Base-by-base conservation (phyloP, 2,329 filamentous ascomycete genomes). In the Juglanconis sp. region DNA sequence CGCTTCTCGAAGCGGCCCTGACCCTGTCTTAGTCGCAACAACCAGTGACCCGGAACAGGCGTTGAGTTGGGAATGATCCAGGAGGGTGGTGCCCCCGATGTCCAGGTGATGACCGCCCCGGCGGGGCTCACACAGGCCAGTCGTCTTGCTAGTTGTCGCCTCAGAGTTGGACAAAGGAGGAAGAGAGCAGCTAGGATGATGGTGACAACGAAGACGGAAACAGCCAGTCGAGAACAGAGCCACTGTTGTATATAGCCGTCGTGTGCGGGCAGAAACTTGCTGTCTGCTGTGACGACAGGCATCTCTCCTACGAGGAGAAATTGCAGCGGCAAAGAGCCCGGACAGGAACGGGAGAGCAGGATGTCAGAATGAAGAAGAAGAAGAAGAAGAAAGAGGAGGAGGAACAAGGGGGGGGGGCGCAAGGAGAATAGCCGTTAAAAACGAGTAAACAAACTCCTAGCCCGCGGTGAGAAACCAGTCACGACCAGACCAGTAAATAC, bases 261-360 rank as follows among this genome's bases (percentile, higher is more conserved):
- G 40, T 36, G 38, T 40, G 42, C 35, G 30, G 56, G 50, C 32
- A 38, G 17, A 35, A 47, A 53, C 30, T 62, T 36, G 52, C 47
- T 62, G 40, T 34, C 47, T 32, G 60, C 40, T n/a, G 60, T 62
- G 35, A 62, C 34, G 52, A 53, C 52, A 49, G 60, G 60, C 60
- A 62, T 62, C 9, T 36, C 60, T 53, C 46, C 42, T 47, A 53
- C 51, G 54, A 57, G 44, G 53, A 59, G 42, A 46, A 32, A 47
- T 35, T 30, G 38, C 38, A 11, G 35, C 32, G 32, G 34, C 32
- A 53, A 48, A 31, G 48, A 24, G 11, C 35, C 8, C n/a, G 15
- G 15, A 32, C 10, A 53, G 30, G 36, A 40, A 46, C 17, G 9
- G 36, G 47, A 32, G 47, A 36, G 36, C 30, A 59, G 34, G 50